Evolutionary conservation across 179 eudicot genomes (phyloP).

Genomic region (Silene vulgaris): DNA sequence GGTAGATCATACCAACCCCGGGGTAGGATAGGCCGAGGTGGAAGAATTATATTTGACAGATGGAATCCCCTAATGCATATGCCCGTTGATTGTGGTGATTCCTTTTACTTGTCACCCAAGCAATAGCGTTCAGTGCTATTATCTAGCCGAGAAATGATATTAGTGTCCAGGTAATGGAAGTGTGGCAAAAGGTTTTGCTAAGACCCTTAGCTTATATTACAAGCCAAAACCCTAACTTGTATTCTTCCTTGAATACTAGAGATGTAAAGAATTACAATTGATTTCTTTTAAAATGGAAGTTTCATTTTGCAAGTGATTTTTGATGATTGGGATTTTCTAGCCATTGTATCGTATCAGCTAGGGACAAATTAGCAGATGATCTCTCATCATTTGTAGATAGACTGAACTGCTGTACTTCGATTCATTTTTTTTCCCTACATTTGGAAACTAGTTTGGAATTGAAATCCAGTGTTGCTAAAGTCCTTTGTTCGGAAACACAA

Average conservation of each 20-base stretch:
- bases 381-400: slow-evolving; percentile 1
- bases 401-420: not conserved
- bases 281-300: not conserved
- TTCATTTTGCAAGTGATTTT: not conserved
- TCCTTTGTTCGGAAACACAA: no score
- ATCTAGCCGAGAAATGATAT: not conserved
- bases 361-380: not conserved
- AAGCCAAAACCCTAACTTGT: not conserved
- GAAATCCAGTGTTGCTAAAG: no score
- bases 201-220: not conserved
- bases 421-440: no score
- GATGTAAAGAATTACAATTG: not conserved
- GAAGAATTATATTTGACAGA: slow-evolving; percentile 77
- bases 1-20: slow-evolving; percentile 36
- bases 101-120: slow-evolving; percentile 48
- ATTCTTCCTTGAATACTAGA: not conserved
- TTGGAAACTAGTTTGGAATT: no score
- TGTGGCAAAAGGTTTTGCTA: not conserved
- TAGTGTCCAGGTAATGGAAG: not conserved
- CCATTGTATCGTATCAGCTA: not conserved
- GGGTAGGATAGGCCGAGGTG: slow-evolving; percentile 92
- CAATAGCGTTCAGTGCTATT: slow-evolving; percentile 40
- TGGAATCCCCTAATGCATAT: slow-evolving; percentile 81
- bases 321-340: not conserved
- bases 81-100: slow-evolving; percentile 50